Evolutionary conservation across 2,329 filamentous ascomycete species (phyloP), one percentile per base, ranked within the genome.

Genomic region (Amphichorda felina): DNA sequence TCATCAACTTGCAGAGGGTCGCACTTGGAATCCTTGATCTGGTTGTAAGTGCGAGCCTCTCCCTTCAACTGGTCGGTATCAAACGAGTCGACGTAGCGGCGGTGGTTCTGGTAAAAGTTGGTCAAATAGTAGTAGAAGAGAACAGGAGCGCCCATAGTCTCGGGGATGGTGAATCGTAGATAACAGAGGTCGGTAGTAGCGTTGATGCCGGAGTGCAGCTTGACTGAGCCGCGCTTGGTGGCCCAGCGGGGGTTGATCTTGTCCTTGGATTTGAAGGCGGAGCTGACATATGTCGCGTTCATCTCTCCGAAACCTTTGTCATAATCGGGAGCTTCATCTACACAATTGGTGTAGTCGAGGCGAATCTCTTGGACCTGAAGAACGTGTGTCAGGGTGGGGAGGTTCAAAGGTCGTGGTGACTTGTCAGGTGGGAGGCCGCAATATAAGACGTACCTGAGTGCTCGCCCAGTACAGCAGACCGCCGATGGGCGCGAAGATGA

Each of bases 81-180:
- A 50, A 94, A 82, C 2, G 85, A 94, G 53, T 86, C 83, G 41
- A 95, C 91, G 48, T 98, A 98, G 57, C 89, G 80, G 45, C 91
- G 82, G 55, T 98, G 91, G 55, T 98, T 98, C 60, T 98, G 91
- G 65, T 96, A 96, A 64, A 98, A 98, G 62, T 96, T 94, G 39
- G 86, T 89, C 43, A 98, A 77, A 46, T 82, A 82, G 60, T 98
- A 98, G 66, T 95, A 98, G 59, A 96, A 77, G 41, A 89, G 73
- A 9, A 98, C 83, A 0, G 89, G 87, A 1, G 87, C 75, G 3
- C 72, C 68, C 59, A 98, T 79, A 39, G 77, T 65, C 48, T 89
- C 79, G 2, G 86, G 85, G 8, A 95, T 77, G 25, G 72, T 66
- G 60, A 96, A 94, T 41, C 75, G 68, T 38, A 98, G 59, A 22